A percentile compares a stretch with the other conserved stretches of the same genome.
phyloP scores from a whole-genome alignment of 345 rosid species.

The Tarenaya hassleriana region DNA sequence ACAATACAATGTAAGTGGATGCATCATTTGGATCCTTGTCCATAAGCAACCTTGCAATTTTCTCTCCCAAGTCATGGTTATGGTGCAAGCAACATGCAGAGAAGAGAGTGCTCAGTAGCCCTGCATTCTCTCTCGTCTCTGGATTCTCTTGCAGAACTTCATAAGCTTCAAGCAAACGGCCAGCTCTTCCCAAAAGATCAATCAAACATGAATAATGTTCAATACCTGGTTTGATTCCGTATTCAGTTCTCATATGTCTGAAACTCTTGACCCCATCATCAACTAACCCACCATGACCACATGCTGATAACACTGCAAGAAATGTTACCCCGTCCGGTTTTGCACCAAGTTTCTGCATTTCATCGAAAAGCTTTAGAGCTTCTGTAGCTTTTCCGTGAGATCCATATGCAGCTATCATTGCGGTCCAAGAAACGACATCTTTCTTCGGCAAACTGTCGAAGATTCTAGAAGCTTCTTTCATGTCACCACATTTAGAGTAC shows the following conservation, averaged over 20 bases:
- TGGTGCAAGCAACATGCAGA: constrained; percentile 51
- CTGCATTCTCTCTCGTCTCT: constrained; percentile 38
- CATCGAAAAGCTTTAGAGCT: constrained; percentile 46
- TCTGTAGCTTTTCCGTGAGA: constrained; percentile 53
- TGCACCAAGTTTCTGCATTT: constrained; percentile 41
- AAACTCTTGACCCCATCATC: constrained; percentile 47
- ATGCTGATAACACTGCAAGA: constrained; percentile 65
- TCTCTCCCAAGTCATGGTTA: constrained; percentile 41
- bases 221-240: constrained; percentile 35
- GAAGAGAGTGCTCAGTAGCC: constrained; percentile 56
- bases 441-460: constrained; percentile 40
- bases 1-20: constrained; percentile 37
- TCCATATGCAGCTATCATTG: constrained; percentile 70
- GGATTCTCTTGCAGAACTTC: constrained; percentile 32
- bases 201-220: constrained; percentile 73
- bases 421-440: constrained; percentile 68
- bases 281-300: constrained; percentile 61
- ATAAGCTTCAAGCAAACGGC: constrained; percentile 61
- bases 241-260: constrained; percentile 35
- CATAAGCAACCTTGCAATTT: constrained; percentile 36
- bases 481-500: constrained; percentile 85
- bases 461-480: constrained; percentile 44
- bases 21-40: constrained; percentile 45
- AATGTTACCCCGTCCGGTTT: constrained; percentile 55
- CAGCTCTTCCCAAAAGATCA: constrained; percentile 69